Conservation (phyloP, 2,329 filamentous ascomycete genomes). For the Diaporthe sp. region DNA sequence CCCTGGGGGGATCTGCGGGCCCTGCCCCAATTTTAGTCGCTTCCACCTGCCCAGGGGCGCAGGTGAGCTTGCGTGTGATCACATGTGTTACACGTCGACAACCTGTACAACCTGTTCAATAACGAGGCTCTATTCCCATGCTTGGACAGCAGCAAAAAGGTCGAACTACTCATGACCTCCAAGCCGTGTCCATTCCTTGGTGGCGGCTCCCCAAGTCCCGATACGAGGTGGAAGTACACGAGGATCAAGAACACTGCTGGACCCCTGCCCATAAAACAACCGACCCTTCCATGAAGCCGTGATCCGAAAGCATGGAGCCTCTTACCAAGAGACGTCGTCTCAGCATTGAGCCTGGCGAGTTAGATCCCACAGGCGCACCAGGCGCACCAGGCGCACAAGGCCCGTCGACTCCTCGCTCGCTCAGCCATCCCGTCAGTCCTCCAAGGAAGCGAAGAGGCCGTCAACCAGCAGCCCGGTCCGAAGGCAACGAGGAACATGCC, state of each 20-base stretch:
- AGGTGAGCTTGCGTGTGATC: background rate
- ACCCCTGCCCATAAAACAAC: background rate
- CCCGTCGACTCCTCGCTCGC: slow-evolving; percentile 41
- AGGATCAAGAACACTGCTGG: background rate
- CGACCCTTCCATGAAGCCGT: background rate
- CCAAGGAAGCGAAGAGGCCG: slow-evolving; percentile 49
- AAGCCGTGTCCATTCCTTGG: background rate
- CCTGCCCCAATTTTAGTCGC: background rate
- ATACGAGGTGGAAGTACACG: background rate
- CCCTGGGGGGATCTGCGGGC: background rate
- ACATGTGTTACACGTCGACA: background rate
- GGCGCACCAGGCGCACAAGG: background rate
- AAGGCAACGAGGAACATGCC: background rate
- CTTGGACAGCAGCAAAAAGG: too few relatives aligned
- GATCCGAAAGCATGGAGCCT: slow-evolving; percentile 28
- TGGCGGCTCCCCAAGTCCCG: background rate
- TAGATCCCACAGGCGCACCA: background rate
- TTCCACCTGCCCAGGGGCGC: background rate
- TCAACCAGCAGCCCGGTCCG: slow-evolving; percentile 2
- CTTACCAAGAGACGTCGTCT: slow-evolving; percentile 27
- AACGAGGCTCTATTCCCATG: background rate
- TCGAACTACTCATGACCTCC: too few relatives aligned
- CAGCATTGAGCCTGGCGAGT: background rate
- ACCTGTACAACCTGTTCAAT: background rate
- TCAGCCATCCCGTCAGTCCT: slow-evolving; percentile 57